These are phyloP conservation scores for Penicillium thymicola DNA, from an alignment of 2,329 filamentous ascomycete species.

Conservation along the genomic window DNA sequence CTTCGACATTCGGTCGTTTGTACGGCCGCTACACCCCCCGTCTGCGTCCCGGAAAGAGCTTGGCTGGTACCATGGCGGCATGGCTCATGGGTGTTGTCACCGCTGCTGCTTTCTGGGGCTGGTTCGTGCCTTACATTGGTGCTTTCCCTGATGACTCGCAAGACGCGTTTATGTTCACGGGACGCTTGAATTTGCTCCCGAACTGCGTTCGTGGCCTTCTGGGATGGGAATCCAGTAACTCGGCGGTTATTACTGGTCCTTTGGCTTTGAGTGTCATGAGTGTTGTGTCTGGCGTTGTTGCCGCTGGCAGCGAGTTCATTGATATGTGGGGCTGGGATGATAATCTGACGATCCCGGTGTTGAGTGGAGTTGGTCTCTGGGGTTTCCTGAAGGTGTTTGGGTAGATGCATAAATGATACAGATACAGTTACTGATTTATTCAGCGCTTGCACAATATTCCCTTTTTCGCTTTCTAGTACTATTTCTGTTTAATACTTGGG, in stretches of 20 bases:
- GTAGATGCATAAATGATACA: slow-evolving; percentile 17
- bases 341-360: slow-evolving; percentile 91
- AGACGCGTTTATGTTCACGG: slow-evolving; percentile 77
- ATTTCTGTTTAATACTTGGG: slow-evolving; percentile 10
- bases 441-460: slow-evolving; percentile 3
- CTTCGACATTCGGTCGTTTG: slow-evolving; percentile 85
- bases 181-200: slow-evolving; percentile 67
- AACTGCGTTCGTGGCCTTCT: slow-evolving; percentile 55
- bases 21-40: slow-evolving; percentile 87
- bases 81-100: slow-evolving; percentile 78
- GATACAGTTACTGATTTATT: neutral
- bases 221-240: slow-evolving; percentile 54
- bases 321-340: slow-evolving; percentile 95
- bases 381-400: slow-evolving; percentile 87
- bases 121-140: slow-evolving; percentile 67
- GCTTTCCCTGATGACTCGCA: slow-evolving; percentile 66
- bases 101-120: slow-evolving; percentile 84
- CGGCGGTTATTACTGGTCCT: slow-evolving; percentile 61
- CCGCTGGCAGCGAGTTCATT: slow-evolving; percentile 82
- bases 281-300: slow-evolving; percentile 82
- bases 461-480: neutral
- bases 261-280: slow-evolving; percentile 77
- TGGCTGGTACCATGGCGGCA: slow-evolving; percentile 83
- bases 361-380: slow-evolving; percentile 87
- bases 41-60: slow-evolving; percentile 81